Base-by-base conservation (phyloP, 495 filamentous ascomycete species). In the Hypoxylon perforatum region DNA sequence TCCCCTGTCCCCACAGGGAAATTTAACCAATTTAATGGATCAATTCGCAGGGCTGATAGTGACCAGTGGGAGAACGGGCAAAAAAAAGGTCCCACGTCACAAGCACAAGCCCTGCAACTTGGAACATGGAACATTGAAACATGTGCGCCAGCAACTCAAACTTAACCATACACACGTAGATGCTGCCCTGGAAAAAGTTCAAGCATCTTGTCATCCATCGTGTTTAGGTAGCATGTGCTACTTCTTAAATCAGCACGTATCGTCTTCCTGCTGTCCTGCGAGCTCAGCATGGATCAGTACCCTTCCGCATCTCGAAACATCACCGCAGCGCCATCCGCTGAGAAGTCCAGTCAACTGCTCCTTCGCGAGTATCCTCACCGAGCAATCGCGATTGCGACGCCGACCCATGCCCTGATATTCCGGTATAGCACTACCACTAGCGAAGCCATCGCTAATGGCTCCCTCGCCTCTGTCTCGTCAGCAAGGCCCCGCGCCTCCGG, bases 361-460 rank as follows among this genome's bases (percentile, higher is more conserved):
- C 80, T 92, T 53, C 86, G 89, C 71, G 92, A 97, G 70, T 86
- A 91, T 73, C 92, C 94, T 67, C 85, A 91, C 66, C 89, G 95
- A 56, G 88, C 92, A 55, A 91, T 99, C 76, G 92, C 92, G 17
- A 84, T 99, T 57, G 87, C 87, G 19, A 92, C 94, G 12, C 72
- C 85, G 7, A 86, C 91, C 14, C 88, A 96, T 80, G 90, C 87
- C 67, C 83, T 99, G 64, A 88, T 97, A 52, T 91, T 98, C 65
- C 88, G 89, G 25, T 85, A 96, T 80, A 91, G 82, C 61, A 74
- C 84, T 19, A 81, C 85, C 7, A 86, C 85, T 12, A 80, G 80
- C 62, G 81, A 84, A 47, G 76, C 74, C 38, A 76, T 80, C 66
- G 72, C 76, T 30, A 86, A 87, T 75, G 81, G 79, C 19, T 86